These are phyloP conservation scores for Rhododendron griersonianum DNA, from an alignment of 148 eudicot genomes.

Conservation along the genomic window DNA sequence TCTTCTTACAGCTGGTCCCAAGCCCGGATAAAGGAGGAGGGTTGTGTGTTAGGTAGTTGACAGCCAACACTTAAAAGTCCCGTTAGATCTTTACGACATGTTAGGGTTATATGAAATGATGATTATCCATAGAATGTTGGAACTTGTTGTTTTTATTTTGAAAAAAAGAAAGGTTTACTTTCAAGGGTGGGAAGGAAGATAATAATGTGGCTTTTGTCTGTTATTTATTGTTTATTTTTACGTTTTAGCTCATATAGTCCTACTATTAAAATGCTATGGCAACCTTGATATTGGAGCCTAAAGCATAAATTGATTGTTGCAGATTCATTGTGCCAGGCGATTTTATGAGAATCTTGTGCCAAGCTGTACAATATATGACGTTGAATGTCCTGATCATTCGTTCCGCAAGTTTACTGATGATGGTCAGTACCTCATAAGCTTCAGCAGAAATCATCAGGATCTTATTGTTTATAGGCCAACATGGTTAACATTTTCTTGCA, in stretches of 20 bases:
- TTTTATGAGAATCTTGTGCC: constrained; percentile 97
- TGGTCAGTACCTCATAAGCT: constrained; percentile 79
- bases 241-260: neutral
- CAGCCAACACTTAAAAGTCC: too few species aligned
- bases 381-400: constrained; percentile 84
- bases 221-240: too few species aligned
- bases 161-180: neutral
- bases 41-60: too few species aligned
- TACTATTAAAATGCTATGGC: neutral
- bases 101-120: neutral
- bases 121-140: neutral
- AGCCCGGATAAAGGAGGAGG: too few species aligned
- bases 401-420: constrained; percentile 97
- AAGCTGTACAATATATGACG: constrained; percentile 71
- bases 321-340: constrained; percentile 68
- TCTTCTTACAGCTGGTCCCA: too few species aligned
- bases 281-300: neutral
- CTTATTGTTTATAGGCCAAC: constrained; percentile 79
- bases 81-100: too few species aligned
- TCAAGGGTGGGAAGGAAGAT: neutral
- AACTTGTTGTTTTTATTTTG: neutral
- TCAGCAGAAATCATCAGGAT: constrained; percentile 86
- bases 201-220: neutral
- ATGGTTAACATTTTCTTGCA: constrained; percentile 83
- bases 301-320: constrained; percentile 24